These are phyloP conservation scores for Zygotorulaspora mrakii DNA, from an alignment of 1,139 yeast species.

Conservation along the genomic window DNA sequence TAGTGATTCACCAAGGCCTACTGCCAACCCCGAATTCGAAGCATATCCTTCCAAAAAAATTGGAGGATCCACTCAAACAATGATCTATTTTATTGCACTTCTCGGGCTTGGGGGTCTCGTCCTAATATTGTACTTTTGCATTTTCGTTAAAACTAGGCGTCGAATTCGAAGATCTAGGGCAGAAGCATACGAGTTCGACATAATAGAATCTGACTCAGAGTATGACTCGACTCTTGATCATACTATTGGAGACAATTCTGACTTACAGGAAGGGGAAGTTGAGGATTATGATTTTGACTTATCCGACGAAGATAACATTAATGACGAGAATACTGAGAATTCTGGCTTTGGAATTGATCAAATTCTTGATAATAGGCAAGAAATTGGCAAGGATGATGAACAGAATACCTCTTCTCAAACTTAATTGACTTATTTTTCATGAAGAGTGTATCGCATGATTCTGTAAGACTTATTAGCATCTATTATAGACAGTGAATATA, in stretches of 20 bases:
- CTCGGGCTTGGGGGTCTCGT: constrained; percentile 58
- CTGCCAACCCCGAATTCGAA: constrained; percentile 16
- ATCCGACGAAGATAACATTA: constrained; percentile 31
- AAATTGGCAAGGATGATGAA: no score
- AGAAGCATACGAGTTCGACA: constrained; percentile 75
- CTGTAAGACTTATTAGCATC: no score
- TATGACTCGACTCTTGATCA: constrained; percentile 33
- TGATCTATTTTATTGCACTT: constrained; percentile 52
- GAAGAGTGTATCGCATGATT: no score
- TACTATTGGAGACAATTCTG: constrained; percentile 15
- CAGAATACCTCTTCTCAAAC: no score
- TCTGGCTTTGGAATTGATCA: constrained; percentile 5
- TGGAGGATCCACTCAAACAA: constrained; percentile 24
- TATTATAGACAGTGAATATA: no score
- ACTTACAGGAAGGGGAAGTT: constrained; percentile 21
- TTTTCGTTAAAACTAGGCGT: constrained; percentile 44
- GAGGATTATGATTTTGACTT: constrained; percentile 36
- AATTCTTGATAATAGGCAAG: constrained; percentile 1
- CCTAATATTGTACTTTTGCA: constrained; percentile 50
- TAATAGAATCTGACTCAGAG: constrained; percentile 54
- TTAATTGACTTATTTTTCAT: no score
- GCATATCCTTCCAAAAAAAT: constrained; percentile 25
- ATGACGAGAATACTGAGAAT: constrained; percentile 2
- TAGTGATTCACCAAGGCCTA: constrained; percentile 1
- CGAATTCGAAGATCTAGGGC: constrained; percentile 59